Conservation (phyloP, 345 rosid genomes). For the Streptanthus diversifolius region DNA sequence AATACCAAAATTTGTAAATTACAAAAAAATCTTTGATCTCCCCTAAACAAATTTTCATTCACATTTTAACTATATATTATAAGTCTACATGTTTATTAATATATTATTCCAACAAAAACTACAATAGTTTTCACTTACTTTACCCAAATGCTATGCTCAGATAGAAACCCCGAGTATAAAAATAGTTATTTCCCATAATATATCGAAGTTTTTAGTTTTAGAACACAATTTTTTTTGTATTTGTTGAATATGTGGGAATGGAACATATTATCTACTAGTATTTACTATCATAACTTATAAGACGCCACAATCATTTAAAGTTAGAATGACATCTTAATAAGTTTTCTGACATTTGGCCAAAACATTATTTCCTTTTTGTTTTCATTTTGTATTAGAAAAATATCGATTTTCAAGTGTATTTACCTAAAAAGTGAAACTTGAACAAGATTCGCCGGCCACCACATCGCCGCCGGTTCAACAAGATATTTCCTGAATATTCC, state of each 20-base stretch:
- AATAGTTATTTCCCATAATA: neutral
- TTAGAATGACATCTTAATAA: neutral
- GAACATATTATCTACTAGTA: neutral
- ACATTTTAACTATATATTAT: too few relatives aligned
- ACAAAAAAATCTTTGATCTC: too few relatives aligned
- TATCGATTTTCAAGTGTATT: neutral
- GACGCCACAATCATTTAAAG: neutral
- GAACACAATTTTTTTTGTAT: neutral
- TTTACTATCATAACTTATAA: neutral
- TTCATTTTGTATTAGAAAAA: neutral
- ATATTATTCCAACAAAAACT: too few relatives aligned
- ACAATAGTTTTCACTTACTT: neutral
- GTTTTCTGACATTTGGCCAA: neutral
- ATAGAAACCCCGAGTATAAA: neutral
- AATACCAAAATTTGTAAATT: too few relatives aligned
- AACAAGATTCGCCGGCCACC: constrained; percentile 99
- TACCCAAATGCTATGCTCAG: neutral
- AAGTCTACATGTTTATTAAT: too few relatives aligned
- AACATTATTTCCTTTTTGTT: neutral
- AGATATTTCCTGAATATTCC: constrained; percentile 82
- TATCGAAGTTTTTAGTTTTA: neutral
- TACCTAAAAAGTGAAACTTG: constrained; percentile 97
- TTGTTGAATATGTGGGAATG: neutral
- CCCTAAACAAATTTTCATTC: too few relatives aligned
- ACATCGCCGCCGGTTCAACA: constrained; percentile 97